A percentile compares a stretch with the other conserved stretches of the same genome.
Conservation (phyloP, 768 basidiomycete genomes). For the Lactifluus echinatus region DNA sequence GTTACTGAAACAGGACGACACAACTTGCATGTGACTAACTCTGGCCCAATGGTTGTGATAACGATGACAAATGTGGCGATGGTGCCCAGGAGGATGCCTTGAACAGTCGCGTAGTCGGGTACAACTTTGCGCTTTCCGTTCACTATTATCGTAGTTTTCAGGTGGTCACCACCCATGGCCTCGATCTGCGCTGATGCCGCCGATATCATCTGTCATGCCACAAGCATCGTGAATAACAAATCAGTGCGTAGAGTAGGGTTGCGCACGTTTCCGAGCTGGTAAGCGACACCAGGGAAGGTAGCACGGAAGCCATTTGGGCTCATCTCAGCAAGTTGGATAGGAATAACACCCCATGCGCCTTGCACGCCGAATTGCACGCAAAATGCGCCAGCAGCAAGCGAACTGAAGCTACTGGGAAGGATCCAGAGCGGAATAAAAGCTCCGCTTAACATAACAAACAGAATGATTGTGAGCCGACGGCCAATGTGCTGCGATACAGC, state of each 20-base stretch:
- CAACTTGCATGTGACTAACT: constrained; percentile 38
- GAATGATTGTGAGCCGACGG: constrained; percentile 37
- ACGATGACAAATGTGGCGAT: constrained; percentile 72
- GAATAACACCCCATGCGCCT: constrained; percentile 29
- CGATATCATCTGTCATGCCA: constrained; percentile 32
- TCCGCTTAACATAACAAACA: constrained; percentile 29
- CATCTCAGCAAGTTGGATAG: constrained; percentile 40
- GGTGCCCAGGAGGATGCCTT: constrained; percentile 81
- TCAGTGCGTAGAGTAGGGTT: neutral
- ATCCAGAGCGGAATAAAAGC: constrained; percentile 36
- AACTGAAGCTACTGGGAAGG: constrained; percentile 33
- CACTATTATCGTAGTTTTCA: constrained; percentile 29
- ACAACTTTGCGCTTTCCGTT: constrained; percentile 26
- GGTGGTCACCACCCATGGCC: constrained; percentile 35
- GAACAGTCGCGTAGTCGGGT: constrained; percentile 49
- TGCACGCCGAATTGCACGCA: constrained; percentile 41
- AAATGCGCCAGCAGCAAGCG: constrained; percentile 41
- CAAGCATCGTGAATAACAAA: neutral
- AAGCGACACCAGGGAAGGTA: constrained; percentile 37
- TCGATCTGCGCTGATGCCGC: constrained; percentile 43
- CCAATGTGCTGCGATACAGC: constrained; percentile 36
- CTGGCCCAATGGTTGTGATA: constrained; percentile 70
- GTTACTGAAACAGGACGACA: neutral
- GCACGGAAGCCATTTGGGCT: constrained; percentile 43
- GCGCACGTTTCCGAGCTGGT: constrained; percentile 35